phyloP scores from a whole-genome alignment of 2,329 filamentous ascomycete genomes.

The Catunica adiposa region DNA sequence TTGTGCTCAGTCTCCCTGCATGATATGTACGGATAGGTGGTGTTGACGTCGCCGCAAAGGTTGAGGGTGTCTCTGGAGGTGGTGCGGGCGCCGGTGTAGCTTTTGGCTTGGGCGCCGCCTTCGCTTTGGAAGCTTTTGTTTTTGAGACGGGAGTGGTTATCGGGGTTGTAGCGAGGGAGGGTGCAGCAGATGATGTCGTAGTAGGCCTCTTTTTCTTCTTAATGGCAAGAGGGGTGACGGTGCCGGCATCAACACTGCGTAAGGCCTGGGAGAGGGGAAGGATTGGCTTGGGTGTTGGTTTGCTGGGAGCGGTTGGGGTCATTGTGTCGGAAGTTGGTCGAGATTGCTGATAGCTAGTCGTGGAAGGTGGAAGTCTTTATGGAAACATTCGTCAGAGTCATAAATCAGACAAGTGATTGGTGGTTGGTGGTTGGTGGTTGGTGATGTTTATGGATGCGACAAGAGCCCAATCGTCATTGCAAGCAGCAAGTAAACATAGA shows the following conservation, averaged over 20 bases:
- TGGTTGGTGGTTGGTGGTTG: background rate
- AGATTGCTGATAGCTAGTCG: too few species aligned
- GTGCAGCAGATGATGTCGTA: background rate
- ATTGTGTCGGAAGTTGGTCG: background rate
- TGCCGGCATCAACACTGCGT: slow-evolving; percentile 4
- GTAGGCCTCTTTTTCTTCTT: slow-evolving; percentile 7
- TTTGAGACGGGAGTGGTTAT: background rate
- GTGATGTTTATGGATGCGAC: background rate
- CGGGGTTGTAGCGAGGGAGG: background rate
- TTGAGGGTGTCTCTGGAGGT: background rate
- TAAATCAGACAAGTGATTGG: too few species aligned
- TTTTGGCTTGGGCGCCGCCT: background rate
- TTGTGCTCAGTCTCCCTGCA: slow-evolving; percentile 10
- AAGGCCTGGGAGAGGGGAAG: background rate
- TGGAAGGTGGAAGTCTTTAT: too few species aligned
- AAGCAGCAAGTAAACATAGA: background rate
- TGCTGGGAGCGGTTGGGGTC: background rate
- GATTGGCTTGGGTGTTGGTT: background rate
- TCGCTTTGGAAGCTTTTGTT: background rate
- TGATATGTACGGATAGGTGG: slow-evolving; percentile 9
- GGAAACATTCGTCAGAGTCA: too few species aligned
- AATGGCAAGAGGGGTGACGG: slow-evolving; percentile 6
- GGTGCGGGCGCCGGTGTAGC: too few species aligned
- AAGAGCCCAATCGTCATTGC: background rate
- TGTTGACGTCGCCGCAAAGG: slow-evolving; percentile 5